Conservation (phyloP, 176 grass and related monocot genomes). For the Luzula sylvatica region DNA sequence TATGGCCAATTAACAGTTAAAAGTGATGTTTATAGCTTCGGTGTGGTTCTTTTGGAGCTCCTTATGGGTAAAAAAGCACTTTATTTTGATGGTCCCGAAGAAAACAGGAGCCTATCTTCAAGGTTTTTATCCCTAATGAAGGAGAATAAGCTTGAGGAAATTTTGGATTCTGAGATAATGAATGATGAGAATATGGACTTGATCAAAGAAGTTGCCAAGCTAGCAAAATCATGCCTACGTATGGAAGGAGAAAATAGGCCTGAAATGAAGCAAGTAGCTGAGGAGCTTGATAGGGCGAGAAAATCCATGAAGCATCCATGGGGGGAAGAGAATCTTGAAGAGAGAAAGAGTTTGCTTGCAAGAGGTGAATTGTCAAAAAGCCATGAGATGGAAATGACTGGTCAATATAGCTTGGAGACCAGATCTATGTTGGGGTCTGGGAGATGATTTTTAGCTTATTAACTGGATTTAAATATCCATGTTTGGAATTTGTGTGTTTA, state of each 20-base stretch:
- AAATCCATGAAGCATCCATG: constrained; percentile 1
- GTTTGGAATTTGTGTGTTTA: too few relatives aligned
- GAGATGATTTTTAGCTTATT: constrained; percentile 11
- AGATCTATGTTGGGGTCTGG: constrained; percentile 1
- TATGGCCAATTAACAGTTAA: constrained; percentile 10
- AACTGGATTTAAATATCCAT: too few relatives aligned
- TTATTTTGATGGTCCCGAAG: background rate
- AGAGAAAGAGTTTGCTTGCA: background rate
- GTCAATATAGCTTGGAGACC: background rate
- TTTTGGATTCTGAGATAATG: constrained; percentile 5
- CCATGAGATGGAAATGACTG: background rate
- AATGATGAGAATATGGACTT: constrained; percentile 10
- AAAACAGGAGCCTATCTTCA: constrained; percentile 3
- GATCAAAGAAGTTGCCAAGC: background rate
- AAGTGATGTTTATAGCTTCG: constrained; percentile 17
- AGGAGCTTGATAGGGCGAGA: background rate
- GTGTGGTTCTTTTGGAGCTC: constrained; percentile 6
- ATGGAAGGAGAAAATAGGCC: constrained; percentile 11
- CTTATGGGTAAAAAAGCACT: constrained; percentile 3
- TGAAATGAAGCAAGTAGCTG: constrained; percentile 6
- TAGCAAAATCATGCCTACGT: background rate
- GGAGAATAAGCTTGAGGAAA: constrained; percentile 29
- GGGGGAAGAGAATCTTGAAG: background rate
- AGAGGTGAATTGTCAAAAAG: background rate
- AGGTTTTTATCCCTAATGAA: constrained; percentile 23